Evolutionary conservation across 345 rosid species (phyloP).

Genomic region (Linum usitatissimum): DNA sequence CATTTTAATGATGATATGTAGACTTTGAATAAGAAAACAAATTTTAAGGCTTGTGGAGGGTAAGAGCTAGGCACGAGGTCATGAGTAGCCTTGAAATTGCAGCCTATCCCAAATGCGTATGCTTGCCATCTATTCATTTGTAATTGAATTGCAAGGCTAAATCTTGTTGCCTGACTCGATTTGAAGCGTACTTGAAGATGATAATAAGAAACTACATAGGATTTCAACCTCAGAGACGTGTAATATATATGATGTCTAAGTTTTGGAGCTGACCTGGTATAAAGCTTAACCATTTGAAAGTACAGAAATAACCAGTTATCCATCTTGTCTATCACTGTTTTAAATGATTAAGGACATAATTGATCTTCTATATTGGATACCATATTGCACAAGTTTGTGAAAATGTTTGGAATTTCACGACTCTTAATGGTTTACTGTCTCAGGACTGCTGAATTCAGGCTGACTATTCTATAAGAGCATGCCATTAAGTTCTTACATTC

Average conservation of each 20-base stretch:
- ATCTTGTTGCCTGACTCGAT: background rate
- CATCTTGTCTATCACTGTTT: background rate
- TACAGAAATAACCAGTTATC: background rate
- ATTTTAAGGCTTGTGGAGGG: background rate
- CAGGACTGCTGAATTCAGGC: background rate
- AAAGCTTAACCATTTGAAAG: background rate
- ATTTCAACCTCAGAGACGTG: background rate
- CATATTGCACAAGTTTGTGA: background rate
- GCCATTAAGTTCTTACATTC: conserved; percentile 1
- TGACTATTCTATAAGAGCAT: background rate
- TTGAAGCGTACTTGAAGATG: background rate
- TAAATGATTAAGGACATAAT: background rate
- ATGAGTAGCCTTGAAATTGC: too few relatives aligned
- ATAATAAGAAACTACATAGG: background rate
- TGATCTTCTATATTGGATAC: background rate
- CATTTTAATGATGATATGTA: background rate
- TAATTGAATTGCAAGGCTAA: too few relatives aligned
- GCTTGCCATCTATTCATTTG: background rate
- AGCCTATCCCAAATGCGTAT: background rate
- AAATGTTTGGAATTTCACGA: background rate
- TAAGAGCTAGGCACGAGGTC: background rate
- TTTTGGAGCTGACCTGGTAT: background rate
- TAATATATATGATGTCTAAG: background rate
- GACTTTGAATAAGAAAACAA: background rate
- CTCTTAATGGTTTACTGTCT: background rate